Evolutionary conservation across 1,139 yeast species (phyloP), one percentile per base, ranked within the genome.

Genomic region (Geotrichum australiense): DNA sequence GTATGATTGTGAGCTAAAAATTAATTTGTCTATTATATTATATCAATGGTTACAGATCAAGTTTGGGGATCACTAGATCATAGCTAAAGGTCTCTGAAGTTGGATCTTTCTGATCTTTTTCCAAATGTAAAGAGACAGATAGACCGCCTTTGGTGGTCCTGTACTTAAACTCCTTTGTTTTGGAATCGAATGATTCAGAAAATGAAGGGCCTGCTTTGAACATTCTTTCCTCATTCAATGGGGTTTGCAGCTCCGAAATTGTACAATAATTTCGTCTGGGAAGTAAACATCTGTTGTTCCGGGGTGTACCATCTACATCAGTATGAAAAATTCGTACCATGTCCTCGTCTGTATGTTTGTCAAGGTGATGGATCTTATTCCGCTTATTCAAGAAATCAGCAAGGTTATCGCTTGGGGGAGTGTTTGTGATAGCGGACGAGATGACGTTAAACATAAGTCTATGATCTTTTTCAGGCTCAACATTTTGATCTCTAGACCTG

Each of bases 321-420:
- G 61, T 58, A 5, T 65, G 56, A 61, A 89, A 89, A 10, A 89
- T 56, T 1, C 84, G 83, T 19, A 87, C 76, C 61, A 83, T 73
- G 53, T 86, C 94, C 59, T 89, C 97, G 49, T 78, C 83, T 2
- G 91, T 78, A 39, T 69, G 61, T 30, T 57, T 58, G 53, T 74
- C 80, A 52, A 76, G 80, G 49, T 72, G 78, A 60, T 87, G 96
- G 29, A 76, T 66, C 43, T 73, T 74, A 37, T 85, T 73, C 54
- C 95, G 71, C 53, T 70, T 75, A 60, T 80, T 73, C 47, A 78
- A 56, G 51, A 87, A 68, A 8, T 68, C 65, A 0, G 94, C 94
- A 81, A 89, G 81, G 12, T 80, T 78, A 57, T 78, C 76, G 1
- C 96, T 95, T 2, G 97, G 97, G 10, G 98, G 96, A 0, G 93